These are phyloP conservation scores for Drechslerella coelobrocha DNA, from an alignment of 2,329 filamentous ascomycete species.

Conservation along the genomic window DNA sequence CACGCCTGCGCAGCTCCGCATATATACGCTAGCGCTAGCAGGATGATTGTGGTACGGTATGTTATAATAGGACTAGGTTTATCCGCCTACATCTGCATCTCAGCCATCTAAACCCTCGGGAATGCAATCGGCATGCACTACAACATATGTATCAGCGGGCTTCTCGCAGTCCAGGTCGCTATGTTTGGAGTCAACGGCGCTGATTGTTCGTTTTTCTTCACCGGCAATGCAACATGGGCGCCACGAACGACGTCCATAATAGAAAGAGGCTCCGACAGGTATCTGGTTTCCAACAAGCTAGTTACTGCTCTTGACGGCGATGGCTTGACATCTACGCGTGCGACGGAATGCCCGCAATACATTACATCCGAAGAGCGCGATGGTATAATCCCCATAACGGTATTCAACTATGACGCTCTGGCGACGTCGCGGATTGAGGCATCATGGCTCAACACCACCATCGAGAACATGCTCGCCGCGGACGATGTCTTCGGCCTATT, in stretches of 20 bases:
- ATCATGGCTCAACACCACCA: constrained; percentile 13
- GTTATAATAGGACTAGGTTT: too few relatives aligned
- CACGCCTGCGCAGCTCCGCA: too few relatives aligned
- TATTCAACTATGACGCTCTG: constrained; percentile 8
- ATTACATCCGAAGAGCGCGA: too few relatives aligned
- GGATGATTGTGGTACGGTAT: too few relatives aligned
- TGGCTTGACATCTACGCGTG: not conserved
- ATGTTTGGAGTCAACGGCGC: too few relatives aligned
- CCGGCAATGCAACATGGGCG: not conserved
- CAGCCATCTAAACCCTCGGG: too few relatives aligned
- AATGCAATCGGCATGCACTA: not conserved
- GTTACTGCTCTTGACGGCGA: constrained; percentile 4
- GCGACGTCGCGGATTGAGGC: not conserved
- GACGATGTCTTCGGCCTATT: constrained; percentile 31
- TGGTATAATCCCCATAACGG: constrained; percentile 9
- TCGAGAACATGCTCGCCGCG: constrained; percentile 17
- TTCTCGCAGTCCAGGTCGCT: too few relatives aligned
- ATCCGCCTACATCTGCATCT: too few relatives aligned
- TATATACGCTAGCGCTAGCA: too few relatives aligned
- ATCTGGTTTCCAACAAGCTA: constrained; percentile 22
- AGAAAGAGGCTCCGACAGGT: constrained; percentile 9
- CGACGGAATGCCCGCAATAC: too few relatives aligned
- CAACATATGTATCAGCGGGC: too few relatives aligned
- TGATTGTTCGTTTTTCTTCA: too few relatives aligned
- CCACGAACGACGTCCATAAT: constrained; percentile 5